phyloP scores from a whole-genome alignment of 805 yeast species.

The Saccharomycopsis fibuligera region DNA sequence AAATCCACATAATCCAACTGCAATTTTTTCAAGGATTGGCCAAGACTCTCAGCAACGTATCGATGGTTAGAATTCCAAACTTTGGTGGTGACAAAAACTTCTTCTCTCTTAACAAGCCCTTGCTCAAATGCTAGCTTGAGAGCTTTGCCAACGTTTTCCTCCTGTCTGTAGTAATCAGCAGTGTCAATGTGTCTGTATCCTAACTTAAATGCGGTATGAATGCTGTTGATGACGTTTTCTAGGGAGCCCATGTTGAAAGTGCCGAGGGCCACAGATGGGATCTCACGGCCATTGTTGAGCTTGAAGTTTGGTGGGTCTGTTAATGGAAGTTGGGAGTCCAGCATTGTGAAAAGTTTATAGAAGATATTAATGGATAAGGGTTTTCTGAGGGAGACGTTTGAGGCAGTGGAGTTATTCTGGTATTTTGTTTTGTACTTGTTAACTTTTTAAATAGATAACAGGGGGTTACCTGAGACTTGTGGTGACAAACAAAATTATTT shows the following conservation, averaged over 20 bases:
- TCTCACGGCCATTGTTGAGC: constrained; percentile 50
- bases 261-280: constrained; percentile 70
- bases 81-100: constrained; percentile 67
- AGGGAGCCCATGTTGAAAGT: constrained; percentile 59
- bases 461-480: too few species aligned
- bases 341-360: background rate
- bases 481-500: too few species aligned
- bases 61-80: constrained; percentile 52
- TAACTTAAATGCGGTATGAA: constrained; percentile 47
- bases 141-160: constrained; percentile 55
- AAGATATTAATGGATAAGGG: background rate
- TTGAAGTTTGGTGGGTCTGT: too few species aligned
- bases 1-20: constrained; percentile 74
- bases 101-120: constrained; percentile 45
- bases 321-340: too few species aligned
- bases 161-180: constrained; percentile 64
- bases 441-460: too few species aligned
- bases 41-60: constrained; percentile 46
- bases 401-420: too few species aligned
- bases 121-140: constrained; percentile 43
- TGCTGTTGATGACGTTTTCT: constrained; percentile 50
- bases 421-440: too few species aligned
- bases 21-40: constrained; percentile 53
- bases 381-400: too few species aligned
- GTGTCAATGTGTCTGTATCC: constrained; percentile 79